Percentiles rank a stretch among this genome's conserved stretches.
phyloP scores from a whole-genome alignment of 192 early-diverging fungal genomes.

The Coemansia sp. region DNA sequence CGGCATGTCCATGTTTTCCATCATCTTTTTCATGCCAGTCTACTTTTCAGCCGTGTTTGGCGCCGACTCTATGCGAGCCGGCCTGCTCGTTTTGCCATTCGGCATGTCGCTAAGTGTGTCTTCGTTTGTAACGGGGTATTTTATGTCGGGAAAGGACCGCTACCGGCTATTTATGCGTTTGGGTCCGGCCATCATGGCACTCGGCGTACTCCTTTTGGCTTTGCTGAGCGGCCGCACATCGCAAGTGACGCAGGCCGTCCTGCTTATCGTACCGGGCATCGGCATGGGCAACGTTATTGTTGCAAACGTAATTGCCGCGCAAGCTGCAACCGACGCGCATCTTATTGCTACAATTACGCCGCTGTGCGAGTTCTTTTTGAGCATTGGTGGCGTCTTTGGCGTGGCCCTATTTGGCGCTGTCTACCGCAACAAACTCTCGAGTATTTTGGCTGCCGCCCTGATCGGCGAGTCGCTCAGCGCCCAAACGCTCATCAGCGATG shows the following conservation, averaged over 20 bases:
- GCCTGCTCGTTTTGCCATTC: constrained; percentile 79
- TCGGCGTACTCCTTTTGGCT: constrained; percentile 63
- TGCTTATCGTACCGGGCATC: constrained; percentile 66
- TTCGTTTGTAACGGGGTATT: constrained; percentile 66
- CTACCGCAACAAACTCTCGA: constrained; percentile 62
- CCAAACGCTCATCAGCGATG: constrained; percentile 55
- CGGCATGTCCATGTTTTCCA: constrained; percentile 53
- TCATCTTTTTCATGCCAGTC: constrained; percentile 64
- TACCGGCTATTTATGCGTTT: constrained; percentile 66
- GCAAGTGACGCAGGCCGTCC: constrained; percentile 55
- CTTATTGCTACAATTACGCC: constrained; percentile 71
- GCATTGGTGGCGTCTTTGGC: constrained; percentile 66
- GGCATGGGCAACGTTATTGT: constrained; percentile 80
- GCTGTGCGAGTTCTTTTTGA: constrained; percentile 66
- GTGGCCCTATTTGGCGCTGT: constrained; percentile 62
- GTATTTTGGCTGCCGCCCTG: constrained; percentile 21
- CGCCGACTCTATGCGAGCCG: constrained; percentile 68
- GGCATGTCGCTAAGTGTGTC: constrained; percentile 69
- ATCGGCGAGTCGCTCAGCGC: constrained; percentile 26
- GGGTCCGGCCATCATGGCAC: constrained; percentile 63
- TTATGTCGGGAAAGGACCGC: constrained; percentile 59
- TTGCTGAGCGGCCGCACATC: constrained; percentile 54
- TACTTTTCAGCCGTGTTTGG: constrained; percentile 75
- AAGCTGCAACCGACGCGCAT: constrained; percentile 60
- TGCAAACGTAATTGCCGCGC: constrained; percentile 68